Percentiles rank a stretch among this genome's conserved stretches.
phyloP scores from a whole-genome alignment of 2,329 filamentous ascomycete genomes.

The Xylaria sp. region DNA sequence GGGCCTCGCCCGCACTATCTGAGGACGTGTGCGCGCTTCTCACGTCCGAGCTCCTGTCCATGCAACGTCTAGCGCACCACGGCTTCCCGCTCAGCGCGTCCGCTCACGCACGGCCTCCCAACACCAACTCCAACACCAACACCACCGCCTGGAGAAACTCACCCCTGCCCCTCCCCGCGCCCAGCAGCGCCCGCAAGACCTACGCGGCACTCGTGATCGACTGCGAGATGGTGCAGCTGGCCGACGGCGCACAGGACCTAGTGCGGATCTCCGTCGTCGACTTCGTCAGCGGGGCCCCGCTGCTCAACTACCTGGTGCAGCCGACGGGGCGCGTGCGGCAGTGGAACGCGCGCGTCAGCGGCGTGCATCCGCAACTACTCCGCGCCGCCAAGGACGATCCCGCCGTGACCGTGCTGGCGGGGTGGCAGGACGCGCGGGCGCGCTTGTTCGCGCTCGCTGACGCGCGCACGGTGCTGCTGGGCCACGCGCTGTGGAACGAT shows the following conservation, averaged over 20 bases:
- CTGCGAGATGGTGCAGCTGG: slow-evolving; percentile 54
- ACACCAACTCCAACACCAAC: too few relatives aligned
- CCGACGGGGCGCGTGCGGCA: slow-evolving; percentile 42
- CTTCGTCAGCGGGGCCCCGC: slow-evolving; percentile 51
- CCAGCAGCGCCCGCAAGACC: slow-evolving; percentile 3
- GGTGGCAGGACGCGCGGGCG: slow-evolving; percentile 50
- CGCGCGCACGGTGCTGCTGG: slow-evolving; percentile 52
- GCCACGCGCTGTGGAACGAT: slow-evolving; percentile 54
- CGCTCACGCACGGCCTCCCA: too few relatives aligned
- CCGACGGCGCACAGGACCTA: slow-evolving; percentile 27
- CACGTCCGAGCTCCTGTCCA: too few relatives aligned
- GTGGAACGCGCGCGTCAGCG: slow-evolving; percentile 47
- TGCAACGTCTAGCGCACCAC: too few relatives aligned
- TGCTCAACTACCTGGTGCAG: slow-evolving; percentile 50
- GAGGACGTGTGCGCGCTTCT: not conserved
- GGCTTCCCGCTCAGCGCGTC: too few relatives aligned
- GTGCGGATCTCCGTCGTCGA: slow-evolving; percentile 45
- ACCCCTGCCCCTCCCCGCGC: slow-evolving; percentile 1
- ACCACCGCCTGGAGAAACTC: too few relatives aligned
- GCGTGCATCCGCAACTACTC: slow-evolving; percentile 45
- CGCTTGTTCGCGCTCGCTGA: slow-evolving; percentile 51
- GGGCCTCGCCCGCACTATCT: slow-evolving; percentile 8
- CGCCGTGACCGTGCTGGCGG: slow-evolving; percentile 39
- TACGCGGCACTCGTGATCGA: slow-evolving; percentile 50
- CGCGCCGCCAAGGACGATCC: slow-evolving; percentile 34